Base-by-base conservation (phyloP, 257 asterid genomes). In the Nicotiana obtusifolia region DNA sequence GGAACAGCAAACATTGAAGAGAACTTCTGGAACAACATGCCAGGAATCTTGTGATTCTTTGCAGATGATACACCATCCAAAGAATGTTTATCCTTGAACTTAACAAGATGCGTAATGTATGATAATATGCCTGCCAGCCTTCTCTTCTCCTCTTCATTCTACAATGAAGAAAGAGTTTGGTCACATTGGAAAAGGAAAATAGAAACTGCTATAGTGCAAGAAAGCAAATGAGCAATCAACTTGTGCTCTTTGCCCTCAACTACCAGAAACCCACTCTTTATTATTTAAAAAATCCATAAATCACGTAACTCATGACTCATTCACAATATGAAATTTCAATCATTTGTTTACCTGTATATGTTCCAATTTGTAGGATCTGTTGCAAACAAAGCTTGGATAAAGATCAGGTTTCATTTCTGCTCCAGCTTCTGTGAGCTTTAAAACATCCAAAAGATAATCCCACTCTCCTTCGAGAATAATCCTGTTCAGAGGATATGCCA, bases 381-480 rank as follows among this genome's bases (percentile, higher is more conserved):
- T 92, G 96, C 92, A 83, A 56, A 95, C 97, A 80, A 95, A 95
- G 86, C 87, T 85, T 4, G 99, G 99, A 91, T 90, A 95, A 57
- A 62, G 68, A 71, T 85, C 89, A 6, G 84, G 83, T 22, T 57
- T 6, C 77, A 88, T 59, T 41, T 86, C 88, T 0, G 81, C 84
- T 76, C 92, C 94, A 26, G 87, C 66, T 73, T 82, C 80, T 20
- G 84, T 49, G 60, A 88, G 88, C 49, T 89, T 85, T 64, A 88
- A 82, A 62, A 94, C 54, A 84, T 95, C 99, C 31, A 82, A 33
- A 86, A 95, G 95, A 87, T 84, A 87, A 78, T 87, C 91, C 98
- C 99, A 95, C 83, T 95, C 99, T 76, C 98, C 97, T 37, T 84
- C 86, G n/a, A 87, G 84, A 84, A 95, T 95, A 37, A 95, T 95